A percentile compares a stretch with the other conserved stretches of the same genome.
phyloP scores from a whole-genome alignment of 192 early-diverging fungal species.

The Piromyces sp. region DNA sequence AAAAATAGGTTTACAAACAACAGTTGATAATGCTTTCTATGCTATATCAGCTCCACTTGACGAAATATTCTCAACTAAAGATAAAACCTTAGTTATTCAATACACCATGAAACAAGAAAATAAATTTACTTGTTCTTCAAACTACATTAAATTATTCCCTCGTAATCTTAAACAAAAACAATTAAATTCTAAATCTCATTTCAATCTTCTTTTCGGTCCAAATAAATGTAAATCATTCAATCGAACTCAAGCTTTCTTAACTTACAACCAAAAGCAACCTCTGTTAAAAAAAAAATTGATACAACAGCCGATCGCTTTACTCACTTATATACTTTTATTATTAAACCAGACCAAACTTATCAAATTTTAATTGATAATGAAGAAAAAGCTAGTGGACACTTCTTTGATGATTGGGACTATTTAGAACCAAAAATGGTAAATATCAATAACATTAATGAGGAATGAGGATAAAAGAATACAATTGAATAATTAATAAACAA shows the following conservation, averaged over 20 bases:
- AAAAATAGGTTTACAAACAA: constrained; percentile 41
- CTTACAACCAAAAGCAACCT: constrained; percentile 26
- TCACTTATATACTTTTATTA: constrained; percentile 22
- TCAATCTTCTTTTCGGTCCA: constrained; percentile 24
- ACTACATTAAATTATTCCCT: constrained; percentile 76
- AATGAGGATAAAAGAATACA: too few relatives aligned
- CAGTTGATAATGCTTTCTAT: constrained; percentile 71
- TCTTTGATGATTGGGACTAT: constrained; percentile 18
- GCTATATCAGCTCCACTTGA: constrained; percentile 58
- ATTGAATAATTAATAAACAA: too few relatives aligned
- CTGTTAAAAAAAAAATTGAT: constrained; percentile 16
- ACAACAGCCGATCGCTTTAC: constrained; percentile 17
- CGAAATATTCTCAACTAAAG: constrained; percentile 58
- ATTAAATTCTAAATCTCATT: constrained; percentile 61
- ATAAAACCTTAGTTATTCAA: constrained; percentile 71
- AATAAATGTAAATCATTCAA: constrained; percentile 25
- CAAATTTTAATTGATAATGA: constrained; percentile 21
- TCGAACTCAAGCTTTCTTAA: constrained; percentile 19
- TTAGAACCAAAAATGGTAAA: constrained; percentile 13
- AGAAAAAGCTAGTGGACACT: constrained; percentile 11
- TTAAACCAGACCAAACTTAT: constrained; percentile 28
- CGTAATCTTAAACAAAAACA: constrained; percentile 48
- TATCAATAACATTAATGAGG: too few relatives aligned
- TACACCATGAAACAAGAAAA: constrained; percentile 84
- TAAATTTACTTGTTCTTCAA: constrained; percentile 62